Base-by-base conservation (phyloP, 805 yeast species). In the Tetrapisispora fleetii region DNA sequence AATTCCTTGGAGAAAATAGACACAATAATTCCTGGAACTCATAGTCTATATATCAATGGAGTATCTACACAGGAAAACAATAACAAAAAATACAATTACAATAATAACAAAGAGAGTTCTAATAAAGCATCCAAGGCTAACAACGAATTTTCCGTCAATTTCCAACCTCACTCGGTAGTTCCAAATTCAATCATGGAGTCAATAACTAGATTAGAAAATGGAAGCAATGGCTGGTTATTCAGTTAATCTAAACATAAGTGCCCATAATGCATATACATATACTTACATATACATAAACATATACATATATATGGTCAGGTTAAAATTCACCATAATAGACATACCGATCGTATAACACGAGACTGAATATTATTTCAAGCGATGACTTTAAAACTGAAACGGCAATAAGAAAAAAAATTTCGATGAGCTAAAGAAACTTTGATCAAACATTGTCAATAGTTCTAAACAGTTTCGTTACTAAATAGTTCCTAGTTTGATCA, bases 171-270 rank as follows among this genome's bases (percentile, higher is more conserved):
- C 3, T 32, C 35, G 4, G 14, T 32, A 32, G 13, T 13, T 32
- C 11, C 38, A 14, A 14, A 36, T 19, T 4, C 17, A 30, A 30
- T 32, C 1, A 17, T 16, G 13, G 38, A 13, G 14, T 27, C 53
- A 27, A 40, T 58, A 35, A 53, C 54, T 35, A 52, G 62, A 41
- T 46, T 59, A 46, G 63, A 59, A 46, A 52, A 50, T 43, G 62
- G 58, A 8, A 59, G 63, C 45, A 59, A 58, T 37, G 62, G 61
- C 5, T 33, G 39, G 39, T 6, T 33, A 9, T 21, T 22, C 21
- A 42, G 37, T 21, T 41, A 30, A 32, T 3, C 4, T 8, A 24
- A 24, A 8, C 8, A 24, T 24, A 6, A 24, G 4, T 24, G 8
- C 8, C 28, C 28, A 6, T 24, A 24, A 24, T 6, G 28, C 8